Conservation (phyloP, 2,329 filamentous ascomycete genomes). For the Arthroderma sp. region DNA sequence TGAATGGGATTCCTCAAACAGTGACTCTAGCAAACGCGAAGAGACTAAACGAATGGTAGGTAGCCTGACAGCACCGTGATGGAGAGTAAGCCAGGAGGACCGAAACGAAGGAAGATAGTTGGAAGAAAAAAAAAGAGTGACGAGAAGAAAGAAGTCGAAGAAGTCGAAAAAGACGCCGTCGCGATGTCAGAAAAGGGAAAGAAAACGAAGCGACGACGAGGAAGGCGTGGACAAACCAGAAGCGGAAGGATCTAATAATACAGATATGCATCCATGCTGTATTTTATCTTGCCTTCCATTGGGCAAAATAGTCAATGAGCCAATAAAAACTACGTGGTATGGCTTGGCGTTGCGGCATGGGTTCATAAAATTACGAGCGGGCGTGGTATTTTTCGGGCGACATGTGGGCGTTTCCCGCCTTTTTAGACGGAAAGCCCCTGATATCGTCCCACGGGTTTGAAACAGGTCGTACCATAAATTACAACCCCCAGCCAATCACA, state of each 20-base stretch:
- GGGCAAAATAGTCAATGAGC: too few species aligned
- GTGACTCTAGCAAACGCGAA: not conserved
- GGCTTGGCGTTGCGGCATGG: too few species aligned
- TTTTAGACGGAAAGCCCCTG: too few species aligned
- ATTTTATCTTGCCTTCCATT: too few species aligned
- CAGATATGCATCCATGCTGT: conserved; percentile 3
- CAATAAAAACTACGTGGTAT: too few species aligned
- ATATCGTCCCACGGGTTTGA: too few species aligned
- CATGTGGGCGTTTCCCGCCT: too few species aligned
- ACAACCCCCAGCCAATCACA: too few species aligned
- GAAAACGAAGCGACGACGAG: conserved; percentile 9
- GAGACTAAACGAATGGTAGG: not conserved
- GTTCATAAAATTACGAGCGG: too few species aligned
- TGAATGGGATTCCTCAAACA: not conserved
- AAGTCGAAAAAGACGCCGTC: conserved; percentile 2
- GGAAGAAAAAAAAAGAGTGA: conserved; percentile 5
- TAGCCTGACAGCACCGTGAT: not conserved
- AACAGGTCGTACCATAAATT: too few species aligned
- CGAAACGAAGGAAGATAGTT: conserved; percentile 1
- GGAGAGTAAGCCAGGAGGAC: conserved; percentile 12
- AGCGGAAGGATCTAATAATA: not conserved
- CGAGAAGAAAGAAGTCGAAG: conserved; percentile 2
- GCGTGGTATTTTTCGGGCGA: too few species aligned
- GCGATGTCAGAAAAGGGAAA: conserved; percentile 9
- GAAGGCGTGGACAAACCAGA: conserved; percentile 6